Evolutionary conservation across 1,284 basidiomycete genomes (phyloP), one percentile per base, ranked within the genome.

Genomic region (Bondarzewia mesenterica): DNA sequence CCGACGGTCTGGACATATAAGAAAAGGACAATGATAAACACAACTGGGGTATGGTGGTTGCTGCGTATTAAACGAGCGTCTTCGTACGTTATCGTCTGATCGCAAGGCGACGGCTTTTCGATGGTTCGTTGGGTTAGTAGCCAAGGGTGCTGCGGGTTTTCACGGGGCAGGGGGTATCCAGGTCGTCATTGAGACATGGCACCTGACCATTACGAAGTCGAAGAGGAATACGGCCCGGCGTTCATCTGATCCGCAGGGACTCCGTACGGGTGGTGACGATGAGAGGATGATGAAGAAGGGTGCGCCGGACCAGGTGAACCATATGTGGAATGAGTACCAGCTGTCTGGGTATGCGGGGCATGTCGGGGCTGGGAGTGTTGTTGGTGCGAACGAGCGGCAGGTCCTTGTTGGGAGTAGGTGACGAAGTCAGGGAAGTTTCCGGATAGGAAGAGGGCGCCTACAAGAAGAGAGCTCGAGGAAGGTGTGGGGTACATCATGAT

Each of bases 401-500:
- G 23, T 8, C 41, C 42, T 22, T 45, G 40, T 27, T 40, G 23
- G 3, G 46, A 36, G 26, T 48, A 45, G 20, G 50, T 41, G 44
- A 48, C 60, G 53, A 80, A 78, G 43, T 73, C 73, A 18, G 80
- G 78, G 61, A 82, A 80, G 18, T 66, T 63, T 16, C 65, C 57
- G 35, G 69, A 64, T 48, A 80, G 62, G 58, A 81, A 80, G 41
- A 82, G 59, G 3, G 75, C 77, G 36, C 78, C 80, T 52, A 80
- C 71, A 47, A 83, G 73, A 45, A 82, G 61, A 12, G 72, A 73
- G 51, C 71, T 73, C 5, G 75, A 75, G 47, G 78, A 77, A 44
- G 72, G 65, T 21, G 75, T 74, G 20, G 80, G 78, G 55, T 77
- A 80, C 42, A 83, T 70, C 48, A 83, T 68, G 52, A 83, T 72